Percentiles rank a stretch among this genome's conserved stretches.
Conservation (phyloP, 345 rosid species). For the Eucalyptus victrix region DNA sequence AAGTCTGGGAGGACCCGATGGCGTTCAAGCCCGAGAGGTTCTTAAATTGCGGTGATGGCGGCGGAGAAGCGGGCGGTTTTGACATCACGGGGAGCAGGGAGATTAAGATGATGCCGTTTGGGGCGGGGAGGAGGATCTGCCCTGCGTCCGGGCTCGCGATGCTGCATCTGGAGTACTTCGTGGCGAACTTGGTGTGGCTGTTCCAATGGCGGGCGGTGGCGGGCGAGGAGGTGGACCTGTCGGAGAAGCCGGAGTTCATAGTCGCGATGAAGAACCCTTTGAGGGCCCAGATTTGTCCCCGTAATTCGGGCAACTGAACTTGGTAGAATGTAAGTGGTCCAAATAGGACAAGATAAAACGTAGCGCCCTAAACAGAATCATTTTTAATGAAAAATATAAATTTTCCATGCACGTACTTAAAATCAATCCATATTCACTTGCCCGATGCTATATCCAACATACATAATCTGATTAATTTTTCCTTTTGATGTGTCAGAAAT, state of each 20-base stretch:
- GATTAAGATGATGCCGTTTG: neutral
- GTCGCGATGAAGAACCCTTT: neutral
- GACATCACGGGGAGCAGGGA: neutral
- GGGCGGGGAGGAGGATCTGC: neutral
- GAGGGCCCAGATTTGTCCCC: neutral
- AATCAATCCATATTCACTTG: no score
- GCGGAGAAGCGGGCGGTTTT: neutral
- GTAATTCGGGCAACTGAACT: neutral
- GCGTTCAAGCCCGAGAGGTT: neutral
- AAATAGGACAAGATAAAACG: no score
- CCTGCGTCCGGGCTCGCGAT: neutral
- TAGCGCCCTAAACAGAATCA: no score
- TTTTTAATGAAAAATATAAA: no score
- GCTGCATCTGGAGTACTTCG: neutral
- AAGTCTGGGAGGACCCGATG: neutral
- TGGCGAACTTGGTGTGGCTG: neutral
- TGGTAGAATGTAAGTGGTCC: neutral
- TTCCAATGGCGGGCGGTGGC: neutral
- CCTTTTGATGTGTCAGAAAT: no score
- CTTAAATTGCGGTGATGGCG: neutral
- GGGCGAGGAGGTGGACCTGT: neutral
- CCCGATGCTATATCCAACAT: no score
- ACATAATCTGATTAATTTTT: no score
- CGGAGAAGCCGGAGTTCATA: neutral
- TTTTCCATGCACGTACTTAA: no score